These are phyloP conservation scores for Themeda triandra DNA, from an alignment of 176 grass and related monocot species.

Conservation along the genomic window DNA sequence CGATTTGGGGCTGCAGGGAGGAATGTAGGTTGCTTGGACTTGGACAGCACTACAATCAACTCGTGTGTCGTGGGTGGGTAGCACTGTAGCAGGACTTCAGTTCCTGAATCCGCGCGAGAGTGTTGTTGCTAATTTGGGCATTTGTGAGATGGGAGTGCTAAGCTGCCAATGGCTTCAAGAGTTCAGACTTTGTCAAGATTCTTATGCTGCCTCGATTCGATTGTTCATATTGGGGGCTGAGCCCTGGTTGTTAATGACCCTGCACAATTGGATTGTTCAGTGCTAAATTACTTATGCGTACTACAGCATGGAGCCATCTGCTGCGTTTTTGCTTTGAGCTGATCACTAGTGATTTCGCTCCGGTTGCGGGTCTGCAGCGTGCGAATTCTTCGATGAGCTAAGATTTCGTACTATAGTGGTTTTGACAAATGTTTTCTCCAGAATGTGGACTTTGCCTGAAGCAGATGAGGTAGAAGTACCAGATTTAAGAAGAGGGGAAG, in stretches of 20 bases:
- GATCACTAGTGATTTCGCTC: not conserved
- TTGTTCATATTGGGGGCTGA: not conserved
- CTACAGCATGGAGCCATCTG: no score
- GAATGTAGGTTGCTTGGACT: not conserved
- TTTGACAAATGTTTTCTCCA: slow-evolving; percentile 23
- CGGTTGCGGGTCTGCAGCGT: not conserved
- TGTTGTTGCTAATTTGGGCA: not conserved
- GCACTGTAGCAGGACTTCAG: not conserved
- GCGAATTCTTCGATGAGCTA: not conserved
- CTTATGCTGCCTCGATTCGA: not conserved
- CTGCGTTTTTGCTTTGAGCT: no score
- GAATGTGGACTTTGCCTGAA: slow-evolving; percentile 81
- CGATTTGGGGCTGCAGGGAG: not conserved
- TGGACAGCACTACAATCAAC: no score
- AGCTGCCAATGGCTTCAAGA: not conserved
- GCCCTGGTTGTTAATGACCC: not conserved
- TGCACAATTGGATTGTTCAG: not conserved
- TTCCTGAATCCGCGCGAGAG: not conserved
- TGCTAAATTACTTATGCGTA: no score
- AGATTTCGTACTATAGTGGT: not conserved
- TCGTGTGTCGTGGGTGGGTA: no score
- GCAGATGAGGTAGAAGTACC: slow-evolving; percentile 42
- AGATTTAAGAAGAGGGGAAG: slow-evolving; percentile 32
- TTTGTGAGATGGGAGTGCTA: not conserved
- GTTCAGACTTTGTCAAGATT: not conserved